Evolutionary conservation across 73 alveolate genomes (phyloP), one percentile per base, ranked within the genome.

Genomic region (Paramecium sexaurelia): DNA sequence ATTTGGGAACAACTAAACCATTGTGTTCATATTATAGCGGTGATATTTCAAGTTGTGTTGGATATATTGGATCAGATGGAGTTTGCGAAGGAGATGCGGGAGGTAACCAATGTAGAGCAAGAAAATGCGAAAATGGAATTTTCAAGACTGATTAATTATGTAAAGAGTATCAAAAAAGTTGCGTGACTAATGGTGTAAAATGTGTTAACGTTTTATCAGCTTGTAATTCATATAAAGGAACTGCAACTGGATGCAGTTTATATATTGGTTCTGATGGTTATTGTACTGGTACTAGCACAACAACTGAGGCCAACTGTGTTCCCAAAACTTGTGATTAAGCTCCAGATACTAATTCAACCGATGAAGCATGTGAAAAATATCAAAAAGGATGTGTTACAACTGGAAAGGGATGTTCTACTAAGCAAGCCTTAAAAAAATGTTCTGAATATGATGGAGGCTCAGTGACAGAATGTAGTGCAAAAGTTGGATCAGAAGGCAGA

Each of bases 21-120:
- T 11, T 22, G 20, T 78, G 90, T 33, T 22, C 75, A 41, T 20
- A 19, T 17, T 78, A 78, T 43, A 9, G 6, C 11, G 90, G 90
- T 15, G 73, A 39, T 41, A 78, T 41, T 43, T 6, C 75, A 22
- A 78, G 73, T 43, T 78, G 90, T 24, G 41, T 78, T 6, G 68
- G 75, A 78, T 78, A 78, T 78, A 78, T 78, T 37, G 90, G 90
- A 78, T 41, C 75, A 11, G 90, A 78, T 43, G 90, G 90, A 40
- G 56, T 37, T n/a, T 71, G 86, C 55, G 86, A 71, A 71, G 86
- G 86, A 35, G 86, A 71, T 71, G 90, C 75, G 6, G 90, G 90
- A 39, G 41, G 61, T 43, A 2, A 39, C 5, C 9, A 39, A 40
- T 78, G 90, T 11, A 78, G 90, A 78, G 90, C 75, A 37, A 41